These are phyloP conservation scores for Lizanozyma gosingica DNA, from an alignment of 1,139 yeast species.

Conservation along the genomic window DNA sequence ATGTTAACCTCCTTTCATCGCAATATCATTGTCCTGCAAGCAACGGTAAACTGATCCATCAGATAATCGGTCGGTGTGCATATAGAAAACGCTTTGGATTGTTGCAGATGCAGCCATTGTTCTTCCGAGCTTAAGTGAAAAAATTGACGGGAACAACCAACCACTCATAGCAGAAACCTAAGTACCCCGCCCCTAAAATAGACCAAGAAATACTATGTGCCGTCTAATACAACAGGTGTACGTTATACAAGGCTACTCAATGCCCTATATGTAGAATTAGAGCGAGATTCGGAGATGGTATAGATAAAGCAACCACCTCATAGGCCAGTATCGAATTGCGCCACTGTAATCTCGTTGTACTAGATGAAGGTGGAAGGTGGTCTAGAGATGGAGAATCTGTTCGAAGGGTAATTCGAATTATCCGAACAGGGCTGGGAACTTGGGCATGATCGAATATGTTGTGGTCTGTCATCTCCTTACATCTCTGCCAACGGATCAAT, in stretches of 20 bases:
- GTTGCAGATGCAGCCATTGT: neutral
- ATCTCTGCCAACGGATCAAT: too few species aligned
- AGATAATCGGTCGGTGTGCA: neutral
- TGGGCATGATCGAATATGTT: neutral
- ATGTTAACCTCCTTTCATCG: too few species aligned
- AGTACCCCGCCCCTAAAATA: neutral
- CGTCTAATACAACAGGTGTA: neutral
- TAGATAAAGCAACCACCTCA: too few species aligned
- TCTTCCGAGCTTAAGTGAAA: too few species aligned
- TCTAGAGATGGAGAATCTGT: neutral
- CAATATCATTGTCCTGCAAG: too few species aligned
- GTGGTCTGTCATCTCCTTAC: too few species aligned
- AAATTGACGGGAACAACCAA: too few species aligned
- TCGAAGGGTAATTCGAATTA: neutral
- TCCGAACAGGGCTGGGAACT: neutral
- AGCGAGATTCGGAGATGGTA: neutral
- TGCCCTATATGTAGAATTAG: neutral
- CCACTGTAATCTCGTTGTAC: neutral
- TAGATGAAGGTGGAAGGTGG: neutral
- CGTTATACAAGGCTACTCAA: too few species aligned
- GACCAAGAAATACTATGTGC: neutral
- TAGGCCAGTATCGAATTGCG: too few species aligned
- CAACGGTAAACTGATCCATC: too few species aligned
- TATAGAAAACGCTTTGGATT: neutral
- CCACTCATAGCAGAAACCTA: too few species aligned